Evolutionary conservation across 306 rosid species (phyloP).

Genomic region (Sindora glabra): DNA sequence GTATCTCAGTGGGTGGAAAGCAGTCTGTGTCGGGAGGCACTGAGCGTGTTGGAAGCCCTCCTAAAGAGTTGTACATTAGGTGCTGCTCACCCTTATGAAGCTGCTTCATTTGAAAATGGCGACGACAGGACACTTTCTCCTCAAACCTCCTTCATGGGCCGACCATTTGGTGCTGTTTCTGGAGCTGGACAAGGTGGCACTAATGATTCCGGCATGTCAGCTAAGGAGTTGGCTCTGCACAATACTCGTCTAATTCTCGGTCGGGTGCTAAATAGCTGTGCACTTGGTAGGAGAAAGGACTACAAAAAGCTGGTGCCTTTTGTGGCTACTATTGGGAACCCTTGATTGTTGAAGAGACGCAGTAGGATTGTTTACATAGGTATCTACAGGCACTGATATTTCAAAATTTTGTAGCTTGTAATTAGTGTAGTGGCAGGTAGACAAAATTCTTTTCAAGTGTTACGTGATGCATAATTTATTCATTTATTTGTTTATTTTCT

Average conservation of each 20-base stretch:
- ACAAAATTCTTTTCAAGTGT: too few relatives aligned
- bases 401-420: too few relatives aligned
- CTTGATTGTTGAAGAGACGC: too few relatives aligned
- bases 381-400: too few relatives aligned
- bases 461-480: too few relatives aligned
- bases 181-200: conserved; percentile 30
- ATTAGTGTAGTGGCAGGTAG: too few relatives aligned
- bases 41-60: conserved; percentile 95
- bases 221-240: conserved; percentile 75
- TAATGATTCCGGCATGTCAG: conserved; percentile 54
- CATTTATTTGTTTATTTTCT: too few relatives aligned
- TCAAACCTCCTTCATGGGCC: conserved; percentile 87
- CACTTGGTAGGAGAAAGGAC: conserved; percentile 82
- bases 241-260: conserved; percentile 84
- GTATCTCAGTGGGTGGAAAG: conserved; percentile 98
- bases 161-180: conserved; percentile 26
- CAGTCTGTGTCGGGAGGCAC: conserved; percentile 95
- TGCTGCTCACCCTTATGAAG: conserved; percentile 70
- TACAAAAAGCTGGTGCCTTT: conserved; percentile 86
- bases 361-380: too few relatives aligned
- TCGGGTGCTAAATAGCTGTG: conserved; percentile 75
- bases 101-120: conserved; percentile 65
- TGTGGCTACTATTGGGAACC: conserved; percentile 70
- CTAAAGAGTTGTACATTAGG: conserved; percentile 91
- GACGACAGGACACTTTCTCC: conserved; percentile 73